Evolutionary conservation across 2,329 filamentous ascomycete genomes (phyloP).

Genomic region (Geoglossum cookeanum): DNA sequence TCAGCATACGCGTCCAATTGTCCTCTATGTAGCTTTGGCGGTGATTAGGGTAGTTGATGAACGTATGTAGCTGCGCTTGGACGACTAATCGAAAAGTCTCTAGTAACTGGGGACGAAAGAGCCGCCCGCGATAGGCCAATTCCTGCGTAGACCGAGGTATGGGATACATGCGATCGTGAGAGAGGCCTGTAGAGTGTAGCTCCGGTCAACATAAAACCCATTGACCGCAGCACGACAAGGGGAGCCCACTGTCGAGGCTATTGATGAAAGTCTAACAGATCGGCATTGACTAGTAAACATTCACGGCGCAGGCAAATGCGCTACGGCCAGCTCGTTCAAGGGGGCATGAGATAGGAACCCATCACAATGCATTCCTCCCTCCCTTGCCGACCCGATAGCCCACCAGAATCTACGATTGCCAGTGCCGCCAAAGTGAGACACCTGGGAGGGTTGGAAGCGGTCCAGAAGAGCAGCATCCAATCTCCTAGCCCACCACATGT

Average conservation of each 20-base stretch:
- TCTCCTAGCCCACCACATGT: not conserved
- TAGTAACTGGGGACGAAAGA: no score
- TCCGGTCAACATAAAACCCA: not conserved
- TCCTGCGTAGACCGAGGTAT: not conserved
- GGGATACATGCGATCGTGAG: not conserved
- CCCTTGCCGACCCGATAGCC: no score
- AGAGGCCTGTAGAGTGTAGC: not conserved
- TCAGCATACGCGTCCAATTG: constrained; percentile 23
- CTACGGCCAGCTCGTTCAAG: no score
- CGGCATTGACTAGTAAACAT: no score
- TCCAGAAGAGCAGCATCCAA: not conserved
- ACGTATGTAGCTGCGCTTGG: constrained; percentile 41
- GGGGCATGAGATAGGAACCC: no score
- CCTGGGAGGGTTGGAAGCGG: not conserved
- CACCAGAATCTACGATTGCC: no score
- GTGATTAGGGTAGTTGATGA: constrained; percentile 50
- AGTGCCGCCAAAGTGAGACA: no score
- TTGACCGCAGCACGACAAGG: not conserved
- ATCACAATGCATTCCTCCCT: no score
- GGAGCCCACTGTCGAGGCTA: not conserved
- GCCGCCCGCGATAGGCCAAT: not conserved
- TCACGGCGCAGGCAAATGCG: no score
- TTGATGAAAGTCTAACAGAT: not conserved
- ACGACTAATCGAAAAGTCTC: constrained; percentile 20
- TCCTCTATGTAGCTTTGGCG: constrained; percentile 28